Base-by-base conservation (phyloP, 257 asterid genomes). In the Cynanchum wilfordii region DNA sequence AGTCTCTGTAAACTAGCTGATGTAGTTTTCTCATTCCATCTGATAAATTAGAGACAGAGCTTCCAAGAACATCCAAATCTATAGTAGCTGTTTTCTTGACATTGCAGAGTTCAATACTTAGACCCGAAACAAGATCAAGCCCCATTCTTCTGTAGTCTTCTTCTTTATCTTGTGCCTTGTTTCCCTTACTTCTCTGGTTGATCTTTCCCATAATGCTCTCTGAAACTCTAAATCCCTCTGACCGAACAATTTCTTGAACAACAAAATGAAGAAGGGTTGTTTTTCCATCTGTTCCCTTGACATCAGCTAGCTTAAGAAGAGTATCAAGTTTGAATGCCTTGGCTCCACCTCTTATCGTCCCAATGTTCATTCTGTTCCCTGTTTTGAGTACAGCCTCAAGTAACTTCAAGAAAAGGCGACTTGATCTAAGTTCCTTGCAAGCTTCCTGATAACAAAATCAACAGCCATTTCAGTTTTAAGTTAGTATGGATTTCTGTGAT, bases 151-250 rank as follows among this genome's bases (percentile, higher is more conserved):
- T 76, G 86, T 90, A 92, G 73, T 73, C 80, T 77, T 88, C 97
- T 79, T 92, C 99, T 79, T 84, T 89, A 47, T 88, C 95, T 55
- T 84, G 83, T 1, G 52, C 19, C 63, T 69, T 86, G 45, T 62
- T 59, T 38, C 58, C 77, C 66, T 81, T 85, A 75, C 78, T 75
- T 69, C 76, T 79, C 75, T 80, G 89, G 4, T 86, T 80, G 78
- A 95, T 95, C 86, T 81, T 92, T 2, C 99, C 97, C 96, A 95
- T 92, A 3, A 92, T 95, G 94, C 99, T 95, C 4, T 95, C 90
- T 0, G 99, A 92, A 25, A 87, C 95, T 42, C 96, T 75, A 25
- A 92, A 71, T 11, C 99, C 99, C 74, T 95, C 99, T 0, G 99
- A 86, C 2, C 99, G 89, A 29, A 86, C 74, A 71, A 94, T 91